Evolutionary conservation across 352 stramenopile species (phyloP), one percentile per base, ranked within the genome.

Genomic region (Phytophthora citricola): DNA sequence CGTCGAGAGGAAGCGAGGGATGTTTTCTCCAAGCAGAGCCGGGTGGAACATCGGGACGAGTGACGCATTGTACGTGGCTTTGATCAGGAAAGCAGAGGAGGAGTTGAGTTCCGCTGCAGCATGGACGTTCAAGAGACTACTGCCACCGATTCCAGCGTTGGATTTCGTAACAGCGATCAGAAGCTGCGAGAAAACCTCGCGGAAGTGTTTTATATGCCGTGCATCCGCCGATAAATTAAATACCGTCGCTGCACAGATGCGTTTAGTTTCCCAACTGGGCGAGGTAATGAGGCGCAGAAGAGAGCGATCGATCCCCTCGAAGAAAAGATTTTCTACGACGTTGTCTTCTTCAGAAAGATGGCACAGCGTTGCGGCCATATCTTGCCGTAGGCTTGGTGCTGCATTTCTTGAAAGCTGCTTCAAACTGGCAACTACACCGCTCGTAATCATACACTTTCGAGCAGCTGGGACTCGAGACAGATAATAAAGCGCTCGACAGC

Each of bases 221-320:
- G 79, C 76, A 45, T 89, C 81, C 22, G 66, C 75, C 9, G 83
- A 92, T 10, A 94, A 66, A 44, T 94, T 92, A 55, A 91, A 90
- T 3, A 91, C 75, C 0, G 85, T 71, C 15, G 90, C 64, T 6
- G 81, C 82, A 34, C 83, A 91, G 38, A 91, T 87, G 8, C 83
- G 85, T 41, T 87, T 90, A 40, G 82, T 92, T 52, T 94, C 85
- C 29, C 51, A 51, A 24, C 76, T 84, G 11, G 78, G 49, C 0
- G 76, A 65, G 15, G 73, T 70, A 17, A 85, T 72, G 14, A 94
- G 58, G 1, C 78, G 76, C 17, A 75, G 58, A 10, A 94, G 66
- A 5, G 72, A 79, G 14, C 83, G 83, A 34, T 94, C 85, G 11
- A 91, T 79, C 38, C 85, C 85, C 54, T 94, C 85, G 39, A 85